Evolutionary conservation across 1,284 basidiomycete genomes (phyloP), one percentile per base, ranked within the genome.

Genomic region (Stygiomarasmius scandens): DNA sequence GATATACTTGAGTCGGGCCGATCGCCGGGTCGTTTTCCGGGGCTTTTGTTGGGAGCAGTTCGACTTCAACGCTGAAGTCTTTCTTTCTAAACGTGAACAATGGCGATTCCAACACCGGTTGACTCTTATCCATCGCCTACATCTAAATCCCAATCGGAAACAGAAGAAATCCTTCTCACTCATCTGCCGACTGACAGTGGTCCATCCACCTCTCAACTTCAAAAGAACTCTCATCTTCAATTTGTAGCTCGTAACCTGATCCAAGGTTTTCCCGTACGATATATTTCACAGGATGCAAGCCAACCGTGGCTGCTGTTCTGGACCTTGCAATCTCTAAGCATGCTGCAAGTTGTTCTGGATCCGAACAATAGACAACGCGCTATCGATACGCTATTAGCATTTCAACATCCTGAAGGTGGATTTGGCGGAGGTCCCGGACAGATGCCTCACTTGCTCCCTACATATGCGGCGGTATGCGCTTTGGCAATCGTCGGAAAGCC

Each of bases 241-340:
- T 92, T 82, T 63, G 80, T 93, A 3, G 75, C 83, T 2, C 79
- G 87, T 19, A 85, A 90, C 57, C 77, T 93, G 51, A 68, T 82
- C 0, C 89, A 92, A 66, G 91, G 92, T 2, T 89, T 93, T 55
- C 92, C 94, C 0, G 72, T 78, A 5, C 78, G 85, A 51, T 96
- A 92, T 68, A 80, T 77, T n/a, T 86, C 84, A 24, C 88, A 96
- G 64, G 95, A 98, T 70, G 94, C 95, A 0, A 95, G 92, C 63
- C 87, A 95, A 65, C 90, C 95, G 0, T 98, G 95, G 96, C 76
- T 97, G 27, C 70, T 96, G 59, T 97, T 91, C 73, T 98, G 96
- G 95, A 89, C 86, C 0, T 69, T 95, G 1, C 94, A 98, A 65
- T 81, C 86, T 32, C 87, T 96, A 61, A 87, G 89, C 63, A 69